Percentiles rank a stretch among this genome's conserved stretches.
Evolutionary conservation across 305 asterid genomes (phyloP).

Genomic region (Rubia balearica): DNA sequence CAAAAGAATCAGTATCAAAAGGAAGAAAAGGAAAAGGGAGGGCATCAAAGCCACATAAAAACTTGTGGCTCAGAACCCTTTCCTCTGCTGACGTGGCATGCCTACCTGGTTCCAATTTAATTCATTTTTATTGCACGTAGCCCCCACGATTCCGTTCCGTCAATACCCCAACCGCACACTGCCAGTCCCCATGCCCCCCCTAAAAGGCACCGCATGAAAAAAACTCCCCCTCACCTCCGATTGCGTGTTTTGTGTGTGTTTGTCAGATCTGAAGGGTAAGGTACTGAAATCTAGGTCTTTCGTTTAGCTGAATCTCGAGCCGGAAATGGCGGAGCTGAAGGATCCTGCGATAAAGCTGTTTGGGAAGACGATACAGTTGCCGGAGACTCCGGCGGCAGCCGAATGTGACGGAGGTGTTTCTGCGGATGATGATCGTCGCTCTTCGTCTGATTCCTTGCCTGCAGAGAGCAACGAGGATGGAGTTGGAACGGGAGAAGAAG

Average conservation of each 20-base stretch:
- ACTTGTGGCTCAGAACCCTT: constrained; percentile 55
- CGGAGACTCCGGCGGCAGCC: constrained; percentile 34
- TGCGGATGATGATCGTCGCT: constrained; percentile 30
- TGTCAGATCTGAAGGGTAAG: constrained; percentile 33
- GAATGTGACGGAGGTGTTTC: constrained; percentile 22
- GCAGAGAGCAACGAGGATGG: constrained; percentile 28
- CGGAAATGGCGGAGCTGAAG: constrained; percentile 29
- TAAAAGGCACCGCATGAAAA: neutral
- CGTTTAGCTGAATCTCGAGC: constrained; percentile 1
- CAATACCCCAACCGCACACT: constrained; percentile 10
- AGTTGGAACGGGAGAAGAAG: constrained; percentile 36
- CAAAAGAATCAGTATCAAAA: constrained; percentile 31
- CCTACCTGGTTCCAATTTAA: constrained; percentile 18
- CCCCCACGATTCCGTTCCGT: constrained; percentile 6
- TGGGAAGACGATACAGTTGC: constrained; percentile 67
- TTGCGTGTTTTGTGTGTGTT: neutral
- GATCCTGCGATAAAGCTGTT: constrained; percentile 55
- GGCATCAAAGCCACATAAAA: constrained; percentile 58
- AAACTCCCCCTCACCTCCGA: neutral
- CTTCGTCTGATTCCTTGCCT: constrained; percentile 33
- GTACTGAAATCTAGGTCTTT: constrained; percentile 16
- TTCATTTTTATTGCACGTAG: constrained; percentile 24
- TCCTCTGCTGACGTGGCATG: constrained; percentile 51
- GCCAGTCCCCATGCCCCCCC: constrained; percentile 15
- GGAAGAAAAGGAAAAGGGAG: constrained; percentile 28